These are phyloP conservation scores for Aspergillus udagawae DNA, from an alignment of 2,329 filamentous ascomycete species.

Conservation along the genomic window DNA sequence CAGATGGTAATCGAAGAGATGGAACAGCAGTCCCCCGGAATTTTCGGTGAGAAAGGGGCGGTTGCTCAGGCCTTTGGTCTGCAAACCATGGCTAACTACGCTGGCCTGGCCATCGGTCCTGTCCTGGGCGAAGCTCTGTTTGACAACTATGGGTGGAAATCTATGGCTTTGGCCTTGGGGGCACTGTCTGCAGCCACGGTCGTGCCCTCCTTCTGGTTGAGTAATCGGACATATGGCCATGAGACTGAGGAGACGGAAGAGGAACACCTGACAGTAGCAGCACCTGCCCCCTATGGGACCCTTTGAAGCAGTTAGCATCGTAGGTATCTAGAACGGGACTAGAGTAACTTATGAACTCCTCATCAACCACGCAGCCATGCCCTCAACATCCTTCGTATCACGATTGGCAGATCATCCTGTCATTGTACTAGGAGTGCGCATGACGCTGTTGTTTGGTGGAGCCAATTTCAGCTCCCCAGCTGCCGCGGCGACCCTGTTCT, in stretches of 20 bases:
- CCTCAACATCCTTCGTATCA: not conserved
- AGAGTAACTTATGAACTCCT: not conserved
- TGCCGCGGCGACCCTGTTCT: not conserved
- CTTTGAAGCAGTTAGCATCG: not conserved
- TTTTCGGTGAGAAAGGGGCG: slow-evolving; percentile 54
- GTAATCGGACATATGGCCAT: slow-evolving; percentile 1
- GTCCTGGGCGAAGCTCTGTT: slow-evolving; percentile 46
- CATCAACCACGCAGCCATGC: not conserved
- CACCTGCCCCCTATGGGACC: not conserved
- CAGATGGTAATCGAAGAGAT: slow-evolving; percentile 48
- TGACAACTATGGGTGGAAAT: slow-evolving; percentile 22
- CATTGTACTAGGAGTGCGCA: not conserved
- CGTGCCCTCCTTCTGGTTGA: slow-evolving; percentile 17
- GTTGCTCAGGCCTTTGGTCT: slow-evolving; percentile 63
- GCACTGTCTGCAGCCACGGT: slow-evolving; percentile 20
- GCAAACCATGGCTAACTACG: slow-evolving; percentile 57
- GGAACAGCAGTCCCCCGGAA: slow-evolving; percentile 61
- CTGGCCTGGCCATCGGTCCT: slow-evolving; percentile 57
- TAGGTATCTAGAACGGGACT: not conserved
- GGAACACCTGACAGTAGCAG: not conserved
- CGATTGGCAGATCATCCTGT: not conserved
- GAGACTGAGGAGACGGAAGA: slow-evolving; percentile 7
- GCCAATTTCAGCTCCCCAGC: not conserved
- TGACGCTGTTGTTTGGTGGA: not conserved
- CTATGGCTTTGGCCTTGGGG: slow-evolving; percentile 24